Percentiles rank a stretch among this genome's conserved stretches.
These are phyloP conservation scores for Lactifluus hygrophoroides DNA, from an alignment of 768 basidiomycete species.

Conservation along the genomic window DNA sequence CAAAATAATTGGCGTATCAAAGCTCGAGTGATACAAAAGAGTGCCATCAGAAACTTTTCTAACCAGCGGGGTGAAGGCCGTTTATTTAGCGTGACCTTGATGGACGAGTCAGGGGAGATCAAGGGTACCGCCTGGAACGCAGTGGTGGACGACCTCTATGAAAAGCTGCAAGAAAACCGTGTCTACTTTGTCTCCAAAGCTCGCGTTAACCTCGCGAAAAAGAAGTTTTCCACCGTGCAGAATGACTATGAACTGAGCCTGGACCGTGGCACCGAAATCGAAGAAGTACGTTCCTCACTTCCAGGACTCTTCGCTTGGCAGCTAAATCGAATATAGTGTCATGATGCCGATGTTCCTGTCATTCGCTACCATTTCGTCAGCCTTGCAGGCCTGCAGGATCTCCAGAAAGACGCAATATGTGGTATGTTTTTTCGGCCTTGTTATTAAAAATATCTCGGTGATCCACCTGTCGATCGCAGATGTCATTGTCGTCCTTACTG, in stretches of 20 bases:
- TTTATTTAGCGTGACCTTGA: conserved; percentile 83
- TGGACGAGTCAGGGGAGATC: conserved; percentile 94
- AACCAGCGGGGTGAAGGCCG: conserved; percentile 91
- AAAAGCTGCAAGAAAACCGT: conserved; percentile 83
- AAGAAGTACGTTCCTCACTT: conserved; percentile 49
- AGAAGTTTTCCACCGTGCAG: conserved; percentile 82
- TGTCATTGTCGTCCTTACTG: conserved; percentile 81
- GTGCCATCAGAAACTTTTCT: conserved; percentile 83
- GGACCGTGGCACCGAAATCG: conserved; percentile 77
- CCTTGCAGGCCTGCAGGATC: conserved; percentile 50
- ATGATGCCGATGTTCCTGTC: conserved; percentile 69
- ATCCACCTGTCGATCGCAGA: conserved; percentile 38
- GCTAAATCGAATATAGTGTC: conserved; percentile 46
- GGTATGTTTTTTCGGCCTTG: conserved; percentile 40
- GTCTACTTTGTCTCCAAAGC: conserved; percentile 90
- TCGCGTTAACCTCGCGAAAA: conserved; percentile 90
- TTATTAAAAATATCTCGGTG: background rate
- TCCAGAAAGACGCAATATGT: conserved; percentile 73
- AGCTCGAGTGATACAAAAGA: conserved; percentile 83
- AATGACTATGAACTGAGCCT: conserved; percentile 92
- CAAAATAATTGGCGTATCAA: conserved; percentile 99
- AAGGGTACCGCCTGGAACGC: conserved; percentile 86
- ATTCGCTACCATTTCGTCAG: conserved; percentile 78
- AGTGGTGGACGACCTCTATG: conserved; percentile 73
- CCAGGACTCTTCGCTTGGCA: background rate